These are phyloP conservation scores for Gaultheria prostrata DNA, from an alignment of 148 eudicot species.

Conservation along the genomic window DNA sequence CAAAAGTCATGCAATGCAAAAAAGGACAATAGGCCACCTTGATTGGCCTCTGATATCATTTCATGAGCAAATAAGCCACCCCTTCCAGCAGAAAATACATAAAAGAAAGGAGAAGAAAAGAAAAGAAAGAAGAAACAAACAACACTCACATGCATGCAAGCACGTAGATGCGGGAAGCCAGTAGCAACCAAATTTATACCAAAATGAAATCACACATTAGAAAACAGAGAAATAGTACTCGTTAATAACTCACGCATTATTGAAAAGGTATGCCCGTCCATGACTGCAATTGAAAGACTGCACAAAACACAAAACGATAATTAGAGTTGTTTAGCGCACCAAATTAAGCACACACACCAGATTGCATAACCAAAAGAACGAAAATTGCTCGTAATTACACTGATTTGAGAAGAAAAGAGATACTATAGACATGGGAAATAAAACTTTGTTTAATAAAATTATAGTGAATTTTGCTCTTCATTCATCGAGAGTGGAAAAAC, in stretches of 20 bases:
- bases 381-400: neutral
- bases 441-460: neutral
- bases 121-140: neutral
- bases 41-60: neutral
- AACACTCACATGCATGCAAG: neutral
- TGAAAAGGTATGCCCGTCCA: conserved; percentile 64
- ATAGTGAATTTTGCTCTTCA: neutral
- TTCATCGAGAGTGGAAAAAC: neutral
- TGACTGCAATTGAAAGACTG: conserved; percentile 60
- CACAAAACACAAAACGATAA: conserved; percentile 19
- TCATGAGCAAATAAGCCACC: neutral
- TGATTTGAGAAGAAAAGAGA: neutral
- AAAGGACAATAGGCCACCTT: neutral
- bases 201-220: neutral
- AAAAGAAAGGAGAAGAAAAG: neutral
- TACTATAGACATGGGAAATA: neutral
- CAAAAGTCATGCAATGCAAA: neutral
- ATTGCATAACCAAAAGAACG: neutral
- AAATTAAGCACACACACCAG: neutral
- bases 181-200: neutral
- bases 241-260: conserved; percentile 53
- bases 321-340: conserved; percentile 5
- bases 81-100: neutral
- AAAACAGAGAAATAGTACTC: neutral
- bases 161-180: neutral